A percentile compares a stretch with the other conserved stretches of the same genome.
Conservation (phyloP, 2,329 filamentous ascomycete genomes). For the Penicillium digitatum region DNA sequence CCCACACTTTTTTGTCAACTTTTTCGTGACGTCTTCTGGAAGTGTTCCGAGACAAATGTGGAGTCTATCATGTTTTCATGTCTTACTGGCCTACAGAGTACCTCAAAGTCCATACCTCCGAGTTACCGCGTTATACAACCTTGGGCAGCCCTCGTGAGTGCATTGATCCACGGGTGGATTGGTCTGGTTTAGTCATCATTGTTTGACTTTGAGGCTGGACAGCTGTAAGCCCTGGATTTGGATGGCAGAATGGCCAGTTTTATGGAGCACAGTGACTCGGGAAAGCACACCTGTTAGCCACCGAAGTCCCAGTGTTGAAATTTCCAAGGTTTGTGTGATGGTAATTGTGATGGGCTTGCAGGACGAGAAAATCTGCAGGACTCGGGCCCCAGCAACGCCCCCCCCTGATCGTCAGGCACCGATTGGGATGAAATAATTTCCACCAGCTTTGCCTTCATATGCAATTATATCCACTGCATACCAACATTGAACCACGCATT, state of each 20-base stretch:
- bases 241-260: neutral
- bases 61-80: neutral
- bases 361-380: neutral
- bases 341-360: neutral
- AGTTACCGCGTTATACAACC: neutral
- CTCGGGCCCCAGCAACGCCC: neutral
- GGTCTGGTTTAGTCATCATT: neutral
- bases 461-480: neutral
- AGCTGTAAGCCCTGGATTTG: neutral
- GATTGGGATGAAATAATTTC: neutral
- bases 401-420: conserved; percentile 16
- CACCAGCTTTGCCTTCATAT: neutral
- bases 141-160: neutral
- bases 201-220: neutral
- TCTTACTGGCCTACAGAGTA: neutral
- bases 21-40: neutral
- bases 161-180: neutral
- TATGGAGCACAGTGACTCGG: too few species aligned
- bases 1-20: conserved; percentile 9
- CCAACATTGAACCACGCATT: neutral
- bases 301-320: neutral
- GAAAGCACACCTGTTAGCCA: neutral
- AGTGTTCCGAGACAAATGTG: neutral
- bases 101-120: neutral
- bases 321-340: neutral